Evolutionary conservation across 805 yeast genomes (phyloP).

Genomic region (Yamadazyma kitorensis): DNA sequence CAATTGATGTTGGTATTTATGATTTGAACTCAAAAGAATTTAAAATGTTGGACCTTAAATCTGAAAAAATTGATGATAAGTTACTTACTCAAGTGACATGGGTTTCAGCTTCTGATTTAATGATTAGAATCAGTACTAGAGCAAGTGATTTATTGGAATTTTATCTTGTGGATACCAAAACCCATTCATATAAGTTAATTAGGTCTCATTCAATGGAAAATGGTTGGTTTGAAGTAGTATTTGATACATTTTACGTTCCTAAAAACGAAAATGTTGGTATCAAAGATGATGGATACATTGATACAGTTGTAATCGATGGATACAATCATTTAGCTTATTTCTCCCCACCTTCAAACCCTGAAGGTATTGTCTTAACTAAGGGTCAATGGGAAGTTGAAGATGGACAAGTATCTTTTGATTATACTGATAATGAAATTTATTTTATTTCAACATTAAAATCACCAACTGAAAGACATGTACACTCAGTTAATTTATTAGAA

Average conservation of each 20-base stretch:
- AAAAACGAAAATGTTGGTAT: slow-evolving; percentile 32
- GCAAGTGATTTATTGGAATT: slow-evolving; percentile 55
- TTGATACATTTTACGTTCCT: slow-evolving; percentile 34
- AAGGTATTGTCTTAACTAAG: slow-evolving; percentile 50
- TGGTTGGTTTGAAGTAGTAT: slow-evolving; percentile 57
- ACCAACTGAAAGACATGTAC: slow-evolving; percentile 81
- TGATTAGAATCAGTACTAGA: slow-evolving; percentile 64
- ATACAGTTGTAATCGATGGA: slow-evolving; percentile 59
- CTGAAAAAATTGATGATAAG: slow-evolving; percentile 28
- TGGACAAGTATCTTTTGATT: slow-evolving; percentile 58
- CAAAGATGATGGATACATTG: slow-evolving; percentile 67
- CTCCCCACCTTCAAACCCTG: slow-evolving; percentile 54
- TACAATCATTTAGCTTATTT: slow-evolving; percentile 82
- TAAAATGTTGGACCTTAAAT: slow-evolving; percentile 13
- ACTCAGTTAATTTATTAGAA: slow-evolving; percentile 56
- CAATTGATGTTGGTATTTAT: slow-evolving; percentile 44
- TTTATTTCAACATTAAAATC: slow-evolving; percentile 74
- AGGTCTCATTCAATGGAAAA: slow-evolving; percentile 47
- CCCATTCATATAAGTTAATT: slow-evolving; percentile 26
- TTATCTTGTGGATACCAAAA: slow-evolving; percentile 37
- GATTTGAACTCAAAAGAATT: slow-evolving; percentile 24
- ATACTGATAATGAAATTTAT: slow-evolving; percentile 45
- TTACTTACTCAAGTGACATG: slow-evolving; percentile 63
- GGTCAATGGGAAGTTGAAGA: slow-evolving; percentile 92
- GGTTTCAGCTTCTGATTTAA: slow-evolving; percentile 46